Conservation (phyloP, 352 stramenopile species). For the Globisporangium rhizosaccharum region DNA sequence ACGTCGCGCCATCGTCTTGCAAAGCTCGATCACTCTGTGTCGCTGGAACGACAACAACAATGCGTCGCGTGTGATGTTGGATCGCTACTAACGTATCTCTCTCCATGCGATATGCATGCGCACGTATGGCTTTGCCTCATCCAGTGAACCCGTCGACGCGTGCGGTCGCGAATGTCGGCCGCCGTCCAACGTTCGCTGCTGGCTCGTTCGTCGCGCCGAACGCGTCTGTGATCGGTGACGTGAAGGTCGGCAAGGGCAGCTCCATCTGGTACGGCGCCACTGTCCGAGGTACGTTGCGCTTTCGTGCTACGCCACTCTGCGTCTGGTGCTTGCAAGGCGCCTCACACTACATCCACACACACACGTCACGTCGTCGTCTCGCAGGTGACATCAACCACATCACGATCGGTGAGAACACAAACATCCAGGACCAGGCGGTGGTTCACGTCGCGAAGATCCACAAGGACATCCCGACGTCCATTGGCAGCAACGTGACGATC, state of each 20-base stretch:
- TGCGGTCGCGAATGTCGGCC: slow-evolving; percentile 63
- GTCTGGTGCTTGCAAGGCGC: not conserved
- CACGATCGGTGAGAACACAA: slow-evolving; percentile 91
- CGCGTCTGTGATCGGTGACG: slow-evolving; percentile 90
- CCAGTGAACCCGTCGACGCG: slow-evolving; percentile 83
- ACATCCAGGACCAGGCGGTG: slow-evolving; percentile 91
- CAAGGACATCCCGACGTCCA: slow-evolving; percentile 86
- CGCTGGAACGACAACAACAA: not conserved
- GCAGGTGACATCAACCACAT: slow-evolving; percentile 89
- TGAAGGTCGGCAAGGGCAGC: slow-evolving; percentile 87
- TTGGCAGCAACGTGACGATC: slow-evolving; percentile 90
- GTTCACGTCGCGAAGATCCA: slow-evolving; percentile 93
- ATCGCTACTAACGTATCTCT: not conserved
- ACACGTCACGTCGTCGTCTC: not conserved
- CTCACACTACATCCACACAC: too few relatives aligned
- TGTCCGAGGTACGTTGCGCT: slow-evolving; percentile 54
- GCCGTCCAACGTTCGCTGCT: slow-evolving; percentile 47
- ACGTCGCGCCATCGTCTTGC: slow-evolving; percentile 20
- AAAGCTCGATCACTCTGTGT: not conserved
- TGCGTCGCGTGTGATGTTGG: too few relatives aligned
- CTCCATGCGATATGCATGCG: not conserved
- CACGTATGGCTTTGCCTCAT: not conserved
- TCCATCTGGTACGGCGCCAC: slow-evolving; percentile 93
- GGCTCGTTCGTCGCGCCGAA: slow-evolving; percentile 88
- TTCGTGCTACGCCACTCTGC: not conserved